Evolutionary conservation across 257 asterid genomes (phyloP).

Genomic region (Penstemon eatonii): DNA sequence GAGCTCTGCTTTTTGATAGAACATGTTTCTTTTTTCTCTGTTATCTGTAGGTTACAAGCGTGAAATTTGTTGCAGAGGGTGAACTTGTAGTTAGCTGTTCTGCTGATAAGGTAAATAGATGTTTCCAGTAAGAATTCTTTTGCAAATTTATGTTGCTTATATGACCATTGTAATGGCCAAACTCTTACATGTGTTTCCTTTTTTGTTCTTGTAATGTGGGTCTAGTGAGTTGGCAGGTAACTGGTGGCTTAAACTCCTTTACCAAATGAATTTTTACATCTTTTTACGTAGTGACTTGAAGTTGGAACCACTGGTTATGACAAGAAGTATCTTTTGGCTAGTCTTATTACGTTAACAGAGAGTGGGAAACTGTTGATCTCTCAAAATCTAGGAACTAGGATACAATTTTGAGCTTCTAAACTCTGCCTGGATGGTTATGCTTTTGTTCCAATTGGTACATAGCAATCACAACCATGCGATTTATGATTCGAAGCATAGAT

Average conservation of each 20-base stretch:
- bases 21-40: constrained; percentile 20
- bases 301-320: not conserved
- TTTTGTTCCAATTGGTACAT: not conserved
- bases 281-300: not conserved
- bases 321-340: too few relatives aligned
- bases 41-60: constrained; percentile 64
- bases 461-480: not conserved
- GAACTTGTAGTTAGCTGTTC: constrained; percentile 81
- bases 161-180: constrained; percentile 6
- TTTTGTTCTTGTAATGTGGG: not conserved
- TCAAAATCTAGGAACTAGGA: constrained; percentile 11
- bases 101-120: constrained; percentile 75
- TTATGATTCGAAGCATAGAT: not conserved
- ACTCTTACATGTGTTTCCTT: not conserved
- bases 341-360: too few relatives aligned
- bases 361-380: constrained; percentile 1
- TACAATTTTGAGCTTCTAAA: not conserved
- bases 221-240: not conserved
- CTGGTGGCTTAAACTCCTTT: constrained; percentile 2
- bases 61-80: constrained; percentile 83
- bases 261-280: constrained; percentile 1
- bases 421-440: not conserved
- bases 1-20: constrained; percentile 8
- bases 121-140: not conserved
- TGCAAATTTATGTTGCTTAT: constrained; percentile 7